Evolutionary conservation across 2,329 filamentous ascomycete species (phyloP).

Genomic region (Orbilia javanica): DNA sequence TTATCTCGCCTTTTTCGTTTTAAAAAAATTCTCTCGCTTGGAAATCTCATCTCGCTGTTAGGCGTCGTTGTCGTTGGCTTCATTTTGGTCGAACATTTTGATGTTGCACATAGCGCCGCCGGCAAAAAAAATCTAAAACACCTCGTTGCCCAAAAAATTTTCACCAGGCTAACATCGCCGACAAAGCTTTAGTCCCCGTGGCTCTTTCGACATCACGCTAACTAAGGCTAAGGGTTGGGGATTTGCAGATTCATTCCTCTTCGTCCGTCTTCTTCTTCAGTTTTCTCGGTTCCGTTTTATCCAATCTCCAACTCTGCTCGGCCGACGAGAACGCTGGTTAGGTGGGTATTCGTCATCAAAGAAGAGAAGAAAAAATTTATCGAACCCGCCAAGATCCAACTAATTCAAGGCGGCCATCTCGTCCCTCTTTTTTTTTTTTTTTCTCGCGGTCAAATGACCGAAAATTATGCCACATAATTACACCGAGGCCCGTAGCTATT

Average conservation of each 20-base stretch:
- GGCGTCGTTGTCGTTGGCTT: neutral
- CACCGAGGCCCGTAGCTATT: neutral
- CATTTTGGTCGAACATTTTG: neutral
- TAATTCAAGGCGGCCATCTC: conserved; percentile 13
- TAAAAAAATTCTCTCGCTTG: neutral
- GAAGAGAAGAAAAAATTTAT: neutral
- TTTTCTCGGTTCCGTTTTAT: neutral
- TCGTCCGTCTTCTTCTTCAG: neutral
- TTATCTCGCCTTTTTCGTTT: neutral
- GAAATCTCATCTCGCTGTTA: neutral
- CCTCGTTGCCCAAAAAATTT: neutral
- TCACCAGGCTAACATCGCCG: neutral
- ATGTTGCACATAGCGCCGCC: neutral
- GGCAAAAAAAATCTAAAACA: neutral
- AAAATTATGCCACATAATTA: conserved; percentile 29
- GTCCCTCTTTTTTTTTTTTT: conserved; percentile 11
- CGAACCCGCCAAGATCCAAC: conserved; percentile 23
- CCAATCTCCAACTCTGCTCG: neutral
- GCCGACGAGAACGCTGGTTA: neutral
- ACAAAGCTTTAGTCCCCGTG: neutral
- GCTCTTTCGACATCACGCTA: neutral
- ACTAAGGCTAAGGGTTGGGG: neutral
- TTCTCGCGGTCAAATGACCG: conserved; percentile 24
- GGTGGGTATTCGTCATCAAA: neutral
- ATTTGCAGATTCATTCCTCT: neutral